Base-by-base conservation (phyloP, 345 rosid species). In the Fremontodendron californicum region DNA sequence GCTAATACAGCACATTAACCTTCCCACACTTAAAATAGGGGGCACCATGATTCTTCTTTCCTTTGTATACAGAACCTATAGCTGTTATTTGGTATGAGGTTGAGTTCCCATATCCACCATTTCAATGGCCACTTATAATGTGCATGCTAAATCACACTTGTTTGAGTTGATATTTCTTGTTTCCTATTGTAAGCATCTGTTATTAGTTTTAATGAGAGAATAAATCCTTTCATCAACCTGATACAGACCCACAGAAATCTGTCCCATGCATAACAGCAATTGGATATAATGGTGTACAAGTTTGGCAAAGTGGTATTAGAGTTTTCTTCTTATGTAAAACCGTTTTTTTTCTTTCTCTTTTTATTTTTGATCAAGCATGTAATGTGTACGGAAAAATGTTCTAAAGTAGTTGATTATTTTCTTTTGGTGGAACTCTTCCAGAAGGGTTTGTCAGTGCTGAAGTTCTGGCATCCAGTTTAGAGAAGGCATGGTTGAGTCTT, bases 401-500 rank as follows among this genome's bases (percentile, higher is more conserved):
- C 60, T 23, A 23, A 62, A 62, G 13, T 43, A 42, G 15, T 80
- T 40, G 40, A 31, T 29, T 71, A 23, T 23, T 80, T 74, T 71
- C 78, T 45, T 86, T 62, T 51, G 54, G 63, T 67, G 49, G 16
- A 52, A 76, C 51, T 39, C 64, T 65, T 55, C 45, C 88, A 95
- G 98, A 89, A 80, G 99, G 98, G 74, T 86, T 79, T 79, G 77
- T 95, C n/a, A 49, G 77, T 81, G 89, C 98, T 82, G 93, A 90
- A 84, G 88, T 55, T 73, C 82, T 95, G 23, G 87, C 93, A 31
- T 89, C 94, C 65, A 84, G 81, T 81, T 88, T 95, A 69, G 96
- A 93, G 84, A 89, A 90, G 81, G 98, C 92, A 9, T 90, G 90
- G 91, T 31, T 93, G 83, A 88, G 91, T 78, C 94, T 95, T 82